Evolutionary conservation across 129 eudicot genomes (phyloP).

Genomic region (Calendula officinalis): DNA sequence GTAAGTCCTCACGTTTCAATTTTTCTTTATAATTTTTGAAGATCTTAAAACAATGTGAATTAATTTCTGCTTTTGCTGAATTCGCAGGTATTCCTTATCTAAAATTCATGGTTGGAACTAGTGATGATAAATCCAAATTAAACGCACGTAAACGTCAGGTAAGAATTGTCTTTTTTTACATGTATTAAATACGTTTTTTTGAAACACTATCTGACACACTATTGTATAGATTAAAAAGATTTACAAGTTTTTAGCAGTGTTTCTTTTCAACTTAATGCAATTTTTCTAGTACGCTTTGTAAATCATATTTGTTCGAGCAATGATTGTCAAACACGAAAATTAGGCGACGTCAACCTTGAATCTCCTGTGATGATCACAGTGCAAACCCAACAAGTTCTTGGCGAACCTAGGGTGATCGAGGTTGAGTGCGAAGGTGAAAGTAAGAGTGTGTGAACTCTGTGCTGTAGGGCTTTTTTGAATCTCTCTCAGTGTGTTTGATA

Average conservation of each 20-base stretch:
- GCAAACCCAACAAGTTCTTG: too few relatives aligned
- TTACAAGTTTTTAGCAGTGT: neutral
- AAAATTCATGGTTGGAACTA: constrained; percentile 52
- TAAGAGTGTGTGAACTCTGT: too few relatives aligned
- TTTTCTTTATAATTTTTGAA: neutral
- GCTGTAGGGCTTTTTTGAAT: too few relatives aligned
- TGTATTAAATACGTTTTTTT: neutral
- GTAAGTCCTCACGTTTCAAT: constrained; percentile 36
- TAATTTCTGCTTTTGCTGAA: constrained; percentile 1
- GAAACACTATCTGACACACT: neutral
- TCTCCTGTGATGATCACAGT: too few relatives aligned
- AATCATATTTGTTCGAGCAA: too few relatives aligned
- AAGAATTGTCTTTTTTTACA: constrained; percentile 19
- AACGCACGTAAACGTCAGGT: constrained; percentile 57
- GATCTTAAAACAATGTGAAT: constrained; percentile 19
- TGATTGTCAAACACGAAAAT: too few relatives aligned
- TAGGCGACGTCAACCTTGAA: too few relatives aligned
- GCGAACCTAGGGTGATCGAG: too few relatives aligned
- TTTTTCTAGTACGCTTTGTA: neutral
- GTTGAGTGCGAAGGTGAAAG: too few relatives aligned
- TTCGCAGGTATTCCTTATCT: constrained; percentile 59
- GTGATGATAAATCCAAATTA: constrained; percentile 35
- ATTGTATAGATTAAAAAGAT: neutral
- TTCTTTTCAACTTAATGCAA: neutral
- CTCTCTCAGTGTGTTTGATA: too few relatives aligned